phyloP scores from a whole-genome alignment of 306 rosid genomes.

The Arachis stenosperma region DNA sequence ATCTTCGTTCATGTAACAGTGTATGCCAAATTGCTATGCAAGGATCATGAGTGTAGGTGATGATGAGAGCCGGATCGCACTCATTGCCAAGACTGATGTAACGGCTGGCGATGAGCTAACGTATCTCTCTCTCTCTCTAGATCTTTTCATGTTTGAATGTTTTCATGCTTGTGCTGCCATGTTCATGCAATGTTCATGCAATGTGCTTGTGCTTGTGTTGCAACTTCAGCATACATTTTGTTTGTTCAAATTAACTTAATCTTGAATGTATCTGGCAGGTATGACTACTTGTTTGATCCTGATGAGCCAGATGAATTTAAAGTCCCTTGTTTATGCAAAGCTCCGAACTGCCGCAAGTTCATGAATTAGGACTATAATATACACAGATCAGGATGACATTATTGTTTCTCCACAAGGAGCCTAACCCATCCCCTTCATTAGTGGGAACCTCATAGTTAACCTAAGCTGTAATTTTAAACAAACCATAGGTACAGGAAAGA shows the following conservation, averaged over 20 bases:
- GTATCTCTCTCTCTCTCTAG: constrained; percentile 45
- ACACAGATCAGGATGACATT: constrained; percentile 46
- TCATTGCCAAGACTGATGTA: constrained; percentile 86
- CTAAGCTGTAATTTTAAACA: constrained; percentile 46
- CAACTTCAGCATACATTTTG: neutral
- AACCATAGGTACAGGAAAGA: constrained; percentile 29
- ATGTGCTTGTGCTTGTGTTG: neutral
- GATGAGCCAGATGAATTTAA: constrained; percentile 95
- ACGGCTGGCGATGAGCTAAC: constrained; percentile 88
- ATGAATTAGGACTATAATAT: constrained; percentile 67
- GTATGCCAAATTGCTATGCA: constrained; percentile 99
- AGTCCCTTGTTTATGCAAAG: constrained; percentile 98
- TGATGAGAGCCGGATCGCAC: constrained; percentile 94
- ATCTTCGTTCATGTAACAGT: constrained; percentile 45
- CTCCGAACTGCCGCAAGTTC: constrained; percentile 90
- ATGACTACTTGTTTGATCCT: constrained; percentile 97
- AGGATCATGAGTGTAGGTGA: constrained; percentile 99
- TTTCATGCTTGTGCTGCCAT: neutral
- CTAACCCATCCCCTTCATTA: constrained; percentile 65
- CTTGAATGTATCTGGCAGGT: constrained; percentile 58
- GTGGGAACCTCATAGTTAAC: constrained; percentile 63
- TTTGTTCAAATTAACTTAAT: constrained; percentile 21
- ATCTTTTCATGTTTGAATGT: neutral
- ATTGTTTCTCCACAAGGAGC: constrained; percentile 79
- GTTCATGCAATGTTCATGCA: neutral